phyloP scores from a whole-genome alignment of 1,139 yeast species.

The Candida labiduridarum region DNA sequence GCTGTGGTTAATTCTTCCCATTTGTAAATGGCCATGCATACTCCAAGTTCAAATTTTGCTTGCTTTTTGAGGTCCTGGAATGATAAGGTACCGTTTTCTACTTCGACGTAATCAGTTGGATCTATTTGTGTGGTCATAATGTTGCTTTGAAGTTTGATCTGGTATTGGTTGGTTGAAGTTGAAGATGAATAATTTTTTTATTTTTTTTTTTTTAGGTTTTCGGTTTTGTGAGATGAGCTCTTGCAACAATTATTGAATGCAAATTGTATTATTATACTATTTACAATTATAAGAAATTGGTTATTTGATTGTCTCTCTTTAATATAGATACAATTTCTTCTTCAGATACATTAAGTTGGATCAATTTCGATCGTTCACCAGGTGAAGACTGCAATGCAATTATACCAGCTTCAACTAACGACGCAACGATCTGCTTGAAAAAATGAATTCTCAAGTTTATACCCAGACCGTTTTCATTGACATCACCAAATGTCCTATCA shows the following conservation, averaged over 20 bases:
- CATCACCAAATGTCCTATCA: constrained; percentile 7
- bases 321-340: constrained; percentile 68
- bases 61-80: constrained; percentile 69
- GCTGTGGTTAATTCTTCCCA: constrained; percentile 93
- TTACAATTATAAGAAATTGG: constrained; percentile 9
- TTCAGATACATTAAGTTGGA: constrained; percentile 68
- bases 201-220: constrained; percentile 4
- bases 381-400: constrained; percentile 64
- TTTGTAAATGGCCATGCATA: constrained; percentile 80
- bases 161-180: not conserved
- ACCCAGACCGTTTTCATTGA: not conserved
- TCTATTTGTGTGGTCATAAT: constrained; percentile 32
- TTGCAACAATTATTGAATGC: not conserved
- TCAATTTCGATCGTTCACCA: constrained; percentile 66
- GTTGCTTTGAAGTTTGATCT: not conserved
- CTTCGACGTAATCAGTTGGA: constrained; percentile 50
- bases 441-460: constrained; percentile 40
- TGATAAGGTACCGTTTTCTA: constrained; percentile 42
- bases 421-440: constrained; percentile 58
- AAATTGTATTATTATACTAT: not conserved
- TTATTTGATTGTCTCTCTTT: constrained; percentile 49
- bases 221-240: constrained; percentile 3
- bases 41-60: constrained; percentile 90
- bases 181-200: constrained; percentile 1
- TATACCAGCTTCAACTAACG: constrained; percentile 78